phyloP scores from a whole-genome alignment of 179 eudicot genomes.

The Silene noctiflora region DNA sequence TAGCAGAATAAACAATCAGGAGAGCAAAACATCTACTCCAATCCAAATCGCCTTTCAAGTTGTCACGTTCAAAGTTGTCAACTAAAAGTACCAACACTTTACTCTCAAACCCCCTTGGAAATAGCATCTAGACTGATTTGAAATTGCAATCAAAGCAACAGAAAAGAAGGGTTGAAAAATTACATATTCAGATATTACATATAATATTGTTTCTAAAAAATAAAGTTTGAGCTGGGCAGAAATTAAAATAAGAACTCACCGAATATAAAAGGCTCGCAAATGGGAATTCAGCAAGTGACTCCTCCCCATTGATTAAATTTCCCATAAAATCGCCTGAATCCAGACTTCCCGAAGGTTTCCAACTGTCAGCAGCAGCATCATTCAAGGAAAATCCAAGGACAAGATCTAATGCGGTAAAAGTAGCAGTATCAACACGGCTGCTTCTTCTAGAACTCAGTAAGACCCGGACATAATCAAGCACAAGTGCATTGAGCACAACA shows the following conservation, averaged over 20 bases:
- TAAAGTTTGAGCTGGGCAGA: constrained; percentile 1
- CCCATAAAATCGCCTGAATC: constrained; percentile 29
- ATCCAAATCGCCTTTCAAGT: neutral
- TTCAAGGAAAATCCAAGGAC: constrained; percentile 56
- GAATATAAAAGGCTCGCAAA: constrained; percentile 71
- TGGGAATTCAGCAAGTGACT: constrained; percentile 93
- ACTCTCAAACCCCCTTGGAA: neutral
- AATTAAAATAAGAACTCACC: constrained; percentile 36
- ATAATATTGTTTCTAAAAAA: neutral
- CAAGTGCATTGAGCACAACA: constrained; percentile 71
- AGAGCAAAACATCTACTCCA: neutral
- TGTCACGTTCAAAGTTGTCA: neutral
- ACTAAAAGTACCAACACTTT: neutral
- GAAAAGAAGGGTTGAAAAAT: neutral
- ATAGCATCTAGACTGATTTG: neutral
- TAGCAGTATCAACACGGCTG: constrained; percentile 55
- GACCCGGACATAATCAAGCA: constrained; percentile 75
- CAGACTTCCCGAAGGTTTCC: constrained; percentile 32
- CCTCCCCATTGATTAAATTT: constrained; percentile 66
- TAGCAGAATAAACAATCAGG: neutral
- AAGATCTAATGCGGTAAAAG: constrained; percentile 54
- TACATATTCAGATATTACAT: neutral
- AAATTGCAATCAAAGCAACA: neutral
- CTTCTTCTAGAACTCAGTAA: constrained; percentile 66
- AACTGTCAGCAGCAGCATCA: constrained; percentile 33